A percentile compares a stretch with the other conserved stretches of the same genome.
Evolutionary conservation across 2,329 filamentous ascomycete species (phyloP).

Genomic region (Pseudogymnoascus sp.): DNA sequence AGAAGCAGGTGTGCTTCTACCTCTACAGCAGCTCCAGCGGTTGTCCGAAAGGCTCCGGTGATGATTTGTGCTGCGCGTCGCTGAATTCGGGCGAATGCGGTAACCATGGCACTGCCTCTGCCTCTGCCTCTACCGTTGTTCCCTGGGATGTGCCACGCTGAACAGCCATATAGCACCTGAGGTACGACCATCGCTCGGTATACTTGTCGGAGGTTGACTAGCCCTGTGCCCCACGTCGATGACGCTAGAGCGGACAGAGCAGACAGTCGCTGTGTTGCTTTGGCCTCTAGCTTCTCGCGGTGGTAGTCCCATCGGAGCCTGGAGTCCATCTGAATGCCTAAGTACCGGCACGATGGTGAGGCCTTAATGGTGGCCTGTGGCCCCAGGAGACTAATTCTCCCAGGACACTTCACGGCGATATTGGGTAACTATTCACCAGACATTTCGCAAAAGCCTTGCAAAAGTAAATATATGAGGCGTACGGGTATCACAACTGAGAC

Average conservation of each 20-base stretch:
- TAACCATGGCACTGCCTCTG: neutral
- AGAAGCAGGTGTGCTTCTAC: slow-evolving; percentile 15
- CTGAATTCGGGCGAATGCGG: slow-evolving; percentile 17
- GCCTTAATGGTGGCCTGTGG: slow-evolving; percentile 3
- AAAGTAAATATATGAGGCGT: no score
- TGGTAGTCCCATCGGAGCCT: slow-evolving; percentile 9
- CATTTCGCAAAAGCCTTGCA: no score
- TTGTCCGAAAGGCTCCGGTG: slow-evolving; percentile 21
- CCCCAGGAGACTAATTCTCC: no score
- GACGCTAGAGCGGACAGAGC: slow-evolving; percentile 14
- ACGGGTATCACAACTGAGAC: no score
- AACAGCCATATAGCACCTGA: slow-evolving; percentile 26
- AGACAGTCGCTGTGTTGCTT: slow-evolving; percentile 14
- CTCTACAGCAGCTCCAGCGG: slow-evolving; percentile 18
- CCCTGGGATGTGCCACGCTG: slow-evolving; percentile 17
- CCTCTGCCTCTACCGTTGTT: slow-evolving; percentile 15
- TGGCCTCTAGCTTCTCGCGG: slow-evolving; percentile 12
- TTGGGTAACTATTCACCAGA: no score
- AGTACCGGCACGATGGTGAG: neutral
- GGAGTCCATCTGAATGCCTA: slow-evolving; percentile 7
- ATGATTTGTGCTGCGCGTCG: slow-evolving; percentile 20
- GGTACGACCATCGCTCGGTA: slow-evolving; percentile 25
- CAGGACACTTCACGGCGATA: no score
- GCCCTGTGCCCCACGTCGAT: slow-evolving; percentile 18
- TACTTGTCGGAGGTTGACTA: slow-evolving; percentile 18